Percentiles rank a stretch among this genome's conserved stretches.
phyloP scores from a whole-genome alignment of 2,329 filamentous ascomycete genomes.

The Cladosporium sp. region DNA sequence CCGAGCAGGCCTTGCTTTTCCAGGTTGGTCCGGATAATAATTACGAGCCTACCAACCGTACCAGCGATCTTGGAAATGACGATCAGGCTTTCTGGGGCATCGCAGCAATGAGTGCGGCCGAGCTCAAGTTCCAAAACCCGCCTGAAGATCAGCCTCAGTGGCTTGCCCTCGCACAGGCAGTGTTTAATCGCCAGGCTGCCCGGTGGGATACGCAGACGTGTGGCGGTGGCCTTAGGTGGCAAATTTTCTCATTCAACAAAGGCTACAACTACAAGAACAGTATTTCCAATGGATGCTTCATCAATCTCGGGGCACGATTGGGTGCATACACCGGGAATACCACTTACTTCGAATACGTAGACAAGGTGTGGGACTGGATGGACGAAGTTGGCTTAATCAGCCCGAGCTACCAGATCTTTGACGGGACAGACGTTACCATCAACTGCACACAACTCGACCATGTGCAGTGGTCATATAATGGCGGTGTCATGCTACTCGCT shows the following conservation, averaged over 20 bases:
- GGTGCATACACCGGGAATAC: constrained; percentile 38
- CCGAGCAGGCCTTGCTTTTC: constrained; percentile 53
- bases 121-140: constrained; percentile 44
- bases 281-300: constrained; percentile 51
- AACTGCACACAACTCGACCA: constrained; percentile 44
- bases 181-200: constrained; percentile 35
- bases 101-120: constrained; percentile 51
- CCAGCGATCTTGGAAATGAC: constrained; percentile 43
- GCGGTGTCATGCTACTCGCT: constrained; percentile 44
- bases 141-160: constrained; percentile 36
- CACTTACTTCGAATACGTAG: constrained; percentile 63
- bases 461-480: constrained; percentile 45
- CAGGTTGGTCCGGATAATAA: constrained; percentile 54
- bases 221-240: constrained; percentile 35
- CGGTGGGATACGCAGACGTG: constrained; percentile 36
- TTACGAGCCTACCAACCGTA: constrained; percentile 51
- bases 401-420: constrained; percentile 43
- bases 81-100: constrained; percentile 57
- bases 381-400: constrained; percentile 53
- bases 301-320: constrained; percentile 43
- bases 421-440: constrained; percentile 38
- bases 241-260: constrained; percentile 42
- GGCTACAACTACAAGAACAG: constrained; percentile 47
- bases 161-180: constrained; percentile 40
- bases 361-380: constrained; percentile 35